Conservation (phyloP, 2,329 filamentous ascomycete genomes). For the Pseudogymnoascus sp. region DNA sequence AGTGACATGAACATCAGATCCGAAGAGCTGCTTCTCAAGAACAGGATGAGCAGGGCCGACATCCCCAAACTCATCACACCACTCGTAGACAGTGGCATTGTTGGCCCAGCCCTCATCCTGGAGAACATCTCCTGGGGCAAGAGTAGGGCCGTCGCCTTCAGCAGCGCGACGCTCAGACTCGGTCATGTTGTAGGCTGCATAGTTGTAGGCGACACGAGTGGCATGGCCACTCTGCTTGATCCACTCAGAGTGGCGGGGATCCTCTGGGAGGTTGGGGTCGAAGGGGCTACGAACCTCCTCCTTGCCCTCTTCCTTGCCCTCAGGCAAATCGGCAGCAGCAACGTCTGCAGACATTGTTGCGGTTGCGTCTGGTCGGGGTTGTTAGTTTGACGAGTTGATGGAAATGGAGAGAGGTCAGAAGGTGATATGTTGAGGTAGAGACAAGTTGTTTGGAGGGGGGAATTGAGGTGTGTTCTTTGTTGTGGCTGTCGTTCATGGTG, state of each 20-base stretch:
- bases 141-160: slow-evolving; percentile 15
- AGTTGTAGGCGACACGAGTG: slow-evolving; percentile 21
- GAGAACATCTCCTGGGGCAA: neutral
- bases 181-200: slow-evolving; percentile 23
- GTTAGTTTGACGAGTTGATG: neutral
- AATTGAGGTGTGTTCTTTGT: neutral
- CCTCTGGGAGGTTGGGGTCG: slow-evolving; percentile 3
- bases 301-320: neutral
- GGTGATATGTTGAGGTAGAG: neutral
- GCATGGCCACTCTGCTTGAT: neutral
- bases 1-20: slow-evolving; percentile 39
- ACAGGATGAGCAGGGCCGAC: slow-evolving; percentile 62
- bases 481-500: neutral
- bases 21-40: slow-evolving; percentile 72
- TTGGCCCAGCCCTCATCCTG: slow-evolving; percentile 19
- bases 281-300: slow-evolving; percentile 2
- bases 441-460: neutral
- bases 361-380: neutral
- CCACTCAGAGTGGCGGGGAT: neutral
- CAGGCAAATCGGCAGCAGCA: neutral
- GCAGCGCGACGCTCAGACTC: neutral
- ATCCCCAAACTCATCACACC: slow-evolving; percentile 78
- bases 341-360: slow-evolving; percentile 1
- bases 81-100: slow-evolving; percentile 56
- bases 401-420: neutral